Percentiles rank a stretch among this genome's conserved stretches.
These are phyloP conservation scores for Pistacia atlantica DNA, from an alignment of 345 rosid species.

Conservation along the genomic window DNA sequence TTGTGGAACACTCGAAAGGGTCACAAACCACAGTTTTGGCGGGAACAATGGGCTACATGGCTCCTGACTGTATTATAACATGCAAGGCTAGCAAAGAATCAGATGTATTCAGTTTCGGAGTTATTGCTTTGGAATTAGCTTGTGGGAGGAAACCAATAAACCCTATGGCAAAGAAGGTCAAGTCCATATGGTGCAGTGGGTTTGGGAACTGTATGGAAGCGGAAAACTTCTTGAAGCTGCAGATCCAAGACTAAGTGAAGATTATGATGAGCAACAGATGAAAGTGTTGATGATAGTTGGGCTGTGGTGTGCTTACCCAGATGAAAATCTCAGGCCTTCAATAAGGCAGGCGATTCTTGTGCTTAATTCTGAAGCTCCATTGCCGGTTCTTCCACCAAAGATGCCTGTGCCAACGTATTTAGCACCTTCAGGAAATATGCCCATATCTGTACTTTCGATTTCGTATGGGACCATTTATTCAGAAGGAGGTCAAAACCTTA, in stretches of 20 bases:
- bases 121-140: slow-evolving; percentile 18
- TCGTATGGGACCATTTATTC: not conserved
- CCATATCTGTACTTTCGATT: not conserved
- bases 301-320: slow-evolving; percentile 23
- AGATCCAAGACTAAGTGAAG: slow-evolving; percentile 2
- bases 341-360: slow-evolving; percentile 16
- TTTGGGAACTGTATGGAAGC: slow-evolving; percentile 12
- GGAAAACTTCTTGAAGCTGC: slow-evolving; percentile 2
- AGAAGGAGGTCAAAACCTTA: not conserved
- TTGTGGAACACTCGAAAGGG: slow-evolving; percentile 16
- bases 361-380: slow-evolving; percentile 15
- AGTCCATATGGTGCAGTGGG: slow-evolving; percentile 9
- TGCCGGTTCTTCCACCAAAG: not conserved
- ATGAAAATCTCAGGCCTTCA: slow-evolving; percentile 17
- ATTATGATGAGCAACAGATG: slow-evolving; percentile 2
- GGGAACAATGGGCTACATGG: slow-evolving; percentile 27
- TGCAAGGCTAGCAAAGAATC: slow-evolving; percentile 27
- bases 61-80: slow-evolving; percentile 9
- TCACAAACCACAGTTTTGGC: slow-evolving; percentile 22
- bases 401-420: slow-evolving; percentile 19
- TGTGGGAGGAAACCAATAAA: slow-evolving; percentile 22
- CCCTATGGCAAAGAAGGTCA: not conserved
- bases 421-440: not conserved
- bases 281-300: slow-evolving; percentile 17
- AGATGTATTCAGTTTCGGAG: slow-evolving; percentile 26